phyloP scores from a whole-genome alignment of 805 yeast genomes.

The Limtongia smithiae region DNA sequence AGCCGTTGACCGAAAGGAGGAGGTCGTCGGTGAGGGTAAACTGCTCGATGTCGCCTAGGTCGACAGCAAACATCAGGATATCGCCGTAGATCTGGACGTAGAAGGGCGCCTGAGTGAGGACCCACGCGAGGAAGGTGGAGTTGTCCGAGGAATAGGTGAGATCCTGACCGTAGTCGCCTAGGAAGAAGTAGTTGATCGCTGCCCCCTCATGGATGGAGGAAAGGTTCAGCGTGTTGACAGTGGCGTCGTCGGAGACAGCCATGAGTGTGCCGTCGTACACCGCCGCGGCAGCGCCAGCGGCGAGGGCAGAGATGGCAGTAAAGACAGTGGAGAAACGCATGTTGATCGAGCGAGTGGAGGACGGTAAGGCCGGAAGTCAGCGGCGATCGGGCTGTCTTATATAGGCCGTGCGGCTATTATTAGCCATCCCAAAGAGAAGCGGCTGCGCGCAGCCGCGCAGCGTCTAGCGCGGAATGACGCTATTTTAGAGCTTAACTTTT shows the following conservation, averaged over 20 bases:
- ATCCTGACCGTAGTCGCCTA: slow-evolving; percentile 29
- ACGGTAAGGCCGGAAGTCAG: too few relatives aligned
- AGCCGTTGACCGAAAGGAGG: slow-evolving; percentile 36
- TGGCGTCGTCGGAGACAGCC: slow-evolving; percentile 26
- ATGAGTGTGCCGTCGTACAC: slow-evolving; percentile 1
- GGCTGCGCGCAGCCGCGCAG: too few relatives aligned
- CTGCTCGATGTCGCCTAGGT: slow-evolving; percentile 1
- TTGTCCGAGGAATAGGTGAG: slow-evolving; percentile 31
- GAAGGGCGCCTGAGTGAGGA: not conserved
- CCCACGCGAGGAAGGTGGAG: slow-evolving; percentile 4
- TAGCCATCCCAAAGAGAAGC: too few relatives aligned
- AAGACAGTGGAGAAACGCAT: not conserved
- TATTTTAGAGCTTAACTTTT: too few relatives aligned
- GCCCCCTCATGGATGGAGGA: slow-evolving; percentile 45
- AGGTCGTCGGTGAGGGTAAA: not conserved
- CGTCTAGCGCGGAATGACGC: too few relatives aligned
- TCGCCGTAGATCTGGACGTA: slow-evolving; percentile 4
- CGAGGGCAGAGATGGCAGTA: not conserved
- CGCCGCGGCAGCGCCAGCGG: slow-evolving; percentile 2
- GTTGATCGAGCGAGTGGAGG: too few relatives aligned
- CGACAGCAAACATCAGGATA: slow-evolving; percentile 6
- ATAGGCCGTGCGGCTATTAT: not conserved
- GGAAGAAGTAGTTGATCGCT: slow-evolving; percentile 43
- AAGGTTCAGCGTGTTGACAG: slow-evolving; percentile 37
- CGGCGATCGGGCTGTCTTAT: not conserved